Base-by-base conservation (phyloP, 371 early-diverging fungal species). In the Syncephalastrum monosporum region DNA sequence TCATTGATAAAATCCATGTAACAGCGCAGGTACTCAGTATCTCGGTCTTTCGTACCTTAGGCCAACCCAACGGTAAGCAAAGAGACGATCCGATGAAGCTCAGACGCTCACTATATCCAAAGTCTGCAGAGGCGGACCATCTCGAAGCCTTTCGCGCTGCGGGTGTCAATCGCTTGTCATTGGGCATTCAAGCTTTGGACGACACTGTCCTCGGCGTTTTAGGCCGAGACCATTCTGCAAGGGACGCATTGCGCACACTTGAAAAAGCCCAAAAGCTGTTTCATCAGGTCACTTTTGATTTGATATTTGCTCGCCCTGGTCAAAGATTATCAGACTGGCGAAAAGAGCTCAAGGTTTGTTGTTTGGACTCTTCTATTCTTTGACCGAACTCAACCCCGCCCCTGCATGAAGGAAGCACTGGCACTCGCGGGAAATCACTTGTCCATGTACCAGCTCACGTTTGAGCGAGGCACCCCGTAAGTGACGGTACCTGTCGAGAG, bases 231-330 rank as follows among this genome's bases (percentile, higher is more conserved):
- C 95, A 95, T 61, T 75, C 84, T 1, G 86, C 82, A 2, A 48
- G 60, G 0, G 82, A 88, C 16, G 88, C 86, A 4, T 50, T 83
- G 17, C 65, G 67, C 16, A 83, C 88, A 0, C 53, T 89, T 4
- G 64, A 77, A 7, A 68, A 73, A 19, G 88, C 89, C 1, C 69
- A 69, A 50, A 41, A 67, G 4, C 65, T 89, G 8, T 93, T 93
- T 65, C 51, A 56, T 14, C 68, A 77, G 10, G 87, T 93, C n/a
- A 86, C 87, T 5, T 80, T 87, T 61, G 95, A 95, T 68, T 73
- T 94, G 55, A 94, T 95, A n/a, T 95, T 86, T 82, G 95, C 90
- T 3, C 75, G 87, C 33, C 84, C 86, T 14, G 82, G 84, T 0
- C 95, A 95, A 63, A 81, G 81, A 1, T 47, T 83, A 6, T 50